Evolutionary conservation across 1,284 basidiomycete species (phyloP).

Genomic region (Fomitopsis pinicola): DNA sequence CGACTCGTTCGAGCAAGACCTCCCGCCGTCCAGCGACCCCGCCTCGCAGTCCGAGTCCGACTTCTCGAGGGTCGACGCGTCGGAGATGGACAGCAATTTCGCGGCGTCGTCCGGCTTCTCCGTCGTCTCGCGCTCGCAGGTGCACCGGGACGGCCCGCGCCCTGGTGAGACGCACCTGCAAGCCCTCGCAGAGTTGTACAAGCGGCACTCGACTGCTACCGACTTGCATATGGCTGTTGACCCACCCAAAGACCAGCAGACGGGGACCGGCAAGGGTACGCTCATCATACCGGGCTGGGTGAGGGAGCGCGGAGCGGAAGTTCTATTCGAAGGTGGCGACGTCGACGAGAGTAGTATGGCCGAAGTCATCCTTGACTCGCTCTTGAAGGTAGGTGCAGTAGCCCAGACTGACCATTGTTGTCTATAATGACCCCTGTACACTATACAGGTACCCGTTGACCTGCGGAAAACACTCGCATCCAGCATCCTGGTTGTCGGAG

Average conservation of each 20-base stretch:
- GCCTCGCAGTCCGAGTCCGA: conserved; percentile 59
- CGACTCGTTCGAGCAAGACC: conserved; percentile 47
- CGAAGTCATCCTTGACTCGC: conserved; percentile 72
- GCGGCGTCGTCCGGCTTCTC: conserved; percentile 59
- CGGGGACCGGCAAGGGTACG: conserved; percentile 70
- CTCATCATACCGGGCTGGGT: conserved; percentile 93
- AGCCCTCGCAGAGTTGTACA: conserved; percentile 63
- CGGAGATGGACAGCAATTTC: conserved; percentile 44
- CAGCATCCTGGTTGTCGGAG: conserved; percentile 83
- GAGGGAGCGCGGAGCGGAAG: conserved; percentile 85
- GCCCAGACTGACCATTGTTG: background rate
- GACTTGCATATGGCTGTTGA: conserved; percentile 62
- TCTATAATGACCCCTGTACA: no score
- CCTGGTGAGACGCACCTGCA: conserved; percentile 54
- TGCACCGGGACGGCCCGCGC: conserved; percentile 18
- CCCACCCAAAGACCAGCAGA: conserved; percentile 59
- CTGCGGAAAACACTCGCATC: conserved; percentile 78
- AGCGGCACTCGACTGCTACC: conserved; percentile 68
- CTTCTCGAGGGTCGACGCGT: conserved; percentile 47
- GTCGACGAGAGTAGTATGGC: conserved; percentile 80
- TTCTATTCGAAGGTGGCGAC: conserved; percentile 88
- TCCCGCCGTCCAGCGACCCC: conserved; percentile 47
- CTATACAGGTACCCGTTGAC: conserved; percentile 77
- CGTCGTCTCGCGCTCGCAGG: conserved; percentile 39
- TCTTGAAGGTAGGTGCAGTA: conserved; percentile 61